These are phyloP conservation scores for Quercus phellos DNA, from an alignment of 331 rosid genomes.

Conservation along the genomic window DNA sequence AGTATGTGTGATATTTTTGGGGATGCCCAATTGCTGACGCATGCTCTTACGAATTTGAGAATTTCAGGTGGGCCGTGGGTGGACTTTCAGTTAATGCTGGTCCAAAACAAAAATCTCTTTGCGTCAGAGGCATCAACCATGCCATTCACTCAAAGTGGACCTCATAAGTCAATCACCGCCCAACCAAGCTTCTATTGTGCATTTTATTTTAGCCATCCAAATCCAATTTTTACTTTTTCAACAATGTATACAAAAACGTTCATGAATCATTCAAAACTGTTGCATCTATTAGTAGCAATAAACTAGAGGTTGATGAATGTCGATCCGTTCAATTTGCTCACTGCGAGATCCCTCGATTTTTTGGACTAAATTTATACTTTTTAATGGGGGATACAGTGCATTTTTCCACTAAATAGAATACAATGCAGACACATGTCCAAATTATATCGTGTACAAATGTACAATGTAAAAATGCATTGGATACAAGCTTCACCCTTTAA, in stretches of 20 bases:
- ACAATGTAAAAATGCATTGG: too few species aligned
- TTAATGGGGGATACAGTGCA: too few species aligned
- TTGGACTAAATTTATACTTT: too few species aligned
- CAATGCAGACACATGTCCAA: too few species aligned
- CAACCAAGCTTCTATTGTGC: not conserved
- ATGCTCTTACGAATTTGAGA: not conserved
- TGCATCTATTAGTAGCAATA: too few species aligned
- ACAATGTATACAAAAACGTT: not conserved
- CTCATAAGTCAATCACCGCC: not conserved
- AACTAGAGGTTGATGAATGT: too few species aligned
- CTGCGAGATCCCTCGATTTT: too few species aligned
- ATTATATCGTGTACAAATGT: accelerated
- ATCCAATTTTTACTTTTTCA: not conserved
- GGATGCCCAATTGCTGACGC: conserved; percentile 7
- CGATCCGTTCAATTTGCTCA: too few species aligned
- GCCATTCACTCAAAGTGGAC: not conserved
- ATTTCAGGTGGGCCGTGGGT: not conserved
- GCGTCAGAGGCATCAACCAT: not conserved
- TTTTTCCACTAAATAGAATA: too few species aligned
- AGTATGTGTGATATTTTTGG: not conserved
- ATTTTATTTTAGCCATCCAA: too few species aligned
- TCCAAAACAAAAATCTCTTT: not conserved
- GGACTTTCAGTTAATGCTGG: not conserved
- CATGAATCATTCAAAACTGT: not conserved
- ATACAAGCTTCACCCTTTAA: too few species aligned